A percentile compares a stretch with the other conserved stretches of the same genome.
These are phyloP conservation scores for Sanguinoderma infundibulare DNA, from an alignment of 1,284 basidiomycete species.

Conservation along the genomic window DNA sequence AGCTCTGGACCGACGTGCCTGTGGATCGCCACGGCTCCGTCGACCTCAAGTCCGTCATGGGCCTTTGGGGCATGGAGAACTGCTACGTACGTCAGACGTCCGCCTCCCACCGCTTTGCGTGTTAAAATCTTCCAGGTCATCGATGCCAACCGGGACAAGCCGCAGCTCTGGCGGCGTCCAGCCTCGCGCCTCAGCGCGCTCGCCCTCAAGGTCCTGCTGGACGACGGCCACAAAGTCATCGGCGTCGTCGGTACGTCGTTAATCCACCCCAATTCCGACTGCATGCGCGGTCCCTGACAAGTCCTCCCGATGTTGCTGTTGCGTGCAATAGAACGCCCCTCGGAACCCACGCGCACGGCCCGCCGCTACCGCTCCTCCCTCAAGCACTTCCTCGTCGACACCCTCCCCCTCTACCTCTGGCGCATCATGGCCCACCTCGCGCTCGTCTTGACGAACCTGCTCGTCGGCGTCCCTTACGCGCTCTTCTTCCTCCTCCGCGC, in stretches of 20 bases:
- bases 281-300: too few relatives aligned
- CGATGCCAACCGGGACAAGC: conserved; percentile 1
- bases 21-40: conserved; percentile 9
- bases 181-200: conserved; percentile 13
- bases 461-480: neutral
- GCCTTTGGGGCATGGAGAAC: conserved; percentile 23
- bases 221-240: conserved; percentile 7
- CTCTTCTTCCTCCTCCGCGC: neutral
- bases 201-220: conserved; percentile 7
- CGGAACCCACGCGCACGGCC: conserved; percentile 3
- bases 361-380: conserved; percentile 5
- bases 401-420: neutral
- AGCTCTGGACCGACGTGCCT: conserved; percentile 12
- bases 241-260: conserved; percentile 13
- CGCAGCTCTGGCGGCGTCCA: neutral
- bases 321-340: conserved; percentile 9
- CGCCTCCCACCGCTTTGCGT: neutral
- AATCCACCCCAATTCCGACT: too few relatives aligned
- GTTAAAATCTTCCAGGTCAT: conserved; percentile 13
- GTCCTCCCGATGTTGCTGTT: neutral
- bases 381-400: neutral
- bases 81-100: conserved; percentile 12
- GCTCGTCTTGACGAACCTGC: conserved; percentile 16
- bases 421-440: neutral
- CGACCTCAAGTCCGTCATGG: conserved; percentile 11